Evolutionary conservation across 2,329 filamentous ascomycete genomes (phyloP), one percentile per base, ranked within the genome.

Genomic region (Neoscytalidium dimidiatum): DNA sequence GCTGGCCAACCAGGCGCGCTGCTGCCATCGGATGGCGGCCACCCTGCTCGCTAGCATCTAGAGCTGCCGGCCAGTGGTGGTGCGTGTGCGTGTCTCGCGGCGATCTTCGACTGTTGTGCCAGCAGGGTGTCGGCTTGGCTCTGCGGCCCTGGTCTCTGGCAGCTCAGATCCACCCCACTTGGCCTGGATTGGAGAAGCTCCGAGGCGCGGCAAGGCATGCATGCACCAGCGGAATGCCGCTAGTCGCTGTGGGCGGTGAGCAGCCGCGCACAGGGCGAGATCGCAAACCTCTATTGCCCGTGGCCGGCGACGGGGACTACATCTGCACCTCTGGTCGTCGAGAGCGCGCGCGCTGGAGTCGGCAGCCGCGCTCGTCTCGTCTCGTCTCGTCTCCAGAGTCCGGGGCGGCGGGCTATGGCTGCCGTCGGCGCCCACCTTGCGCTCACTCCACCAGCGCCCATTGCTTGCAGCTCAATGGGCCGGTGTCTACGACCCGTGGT

Each of bases 91-190:
- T 51, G n/a, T n/a, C n/a, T n/a, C 11, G 19, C 56, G 28, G 41
- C 56, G 56, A 60, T 60, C 56, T 60, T 60, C 56, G 35, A 60
- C 56, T 46, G 56, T 21, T 60, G 38, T 46, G 56, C n/a, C 28
- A 44, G 35, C 35, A 58, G 35, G 53, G 38, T 58, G 29, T 51
- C 35, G 35, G 53, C 53, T 58, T 58, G 56, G 56, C 56, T 35
- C 26, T 44, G 38, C 53, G 28, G 28, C 28, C 49, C n/a, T 52
- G 28, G 19, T 52, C 33, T 46, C 31, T 60, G 17, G 56, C 28
- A 60, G 46, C 46, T 60, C 56, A 60, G 56, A 60, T 46, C 56
- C 38, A 60, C 56, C 56, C 56, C 56, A 60, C 56, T 60, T 60
- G 41, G 38, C 56, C 26, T 9, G 38, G 31, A 23, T n/a, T 38